phyloP scores from a whole-genome alignment of 106 monocot genomes.

The Allium fistulosum region DNA sequence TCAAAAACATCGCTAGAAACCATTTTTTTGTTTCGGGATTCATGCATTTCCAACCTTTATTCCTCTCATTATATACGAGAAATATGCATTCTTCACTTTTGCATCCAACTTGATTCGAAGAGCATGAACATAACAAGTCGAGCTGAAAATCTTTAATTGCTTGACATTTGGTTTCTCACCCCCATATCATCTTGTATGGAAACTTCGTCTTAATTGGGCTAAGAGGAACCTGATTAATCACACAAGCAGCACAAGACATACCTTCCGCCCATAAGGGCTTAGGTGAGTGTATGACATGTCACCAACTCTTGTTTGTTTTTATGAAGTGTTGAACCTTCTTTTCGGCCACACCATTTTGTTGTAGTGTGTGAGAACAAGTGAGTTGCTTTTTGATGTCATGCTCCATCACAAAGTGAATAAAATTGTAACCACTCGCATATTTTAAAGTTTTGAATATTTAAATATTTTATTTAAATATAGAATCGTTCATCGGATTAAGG shows the following conservation, averaged over 20 bases:
- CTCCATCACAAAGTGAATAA: neutral
- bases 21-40: too few species aligned
- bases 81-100: too few species aligned
- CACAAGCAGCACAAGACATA: neutral
- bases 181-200: too few species aligned
- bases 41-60: too few species aligned
- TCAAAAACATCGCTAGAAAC: too few species aligned
- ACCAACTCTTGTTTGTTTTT: conserved; percentile 1
- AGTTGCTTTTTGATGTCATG: neutral
- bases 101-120: too few species aligned
- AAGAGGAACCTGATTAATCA: neutral
- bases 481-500: neutral
- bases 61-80: too few species aligned
- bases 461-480: too few species aligned
- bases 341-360: neutral
- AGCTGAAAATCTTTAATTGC: too few species aligned
- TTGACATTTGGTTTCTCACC: too few species aligned
- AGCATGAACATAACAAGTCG: too few species aligned
- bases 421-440: neutral
- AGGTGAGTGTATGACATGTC: neutral
- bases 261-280: neutral
- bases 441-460: neutral
- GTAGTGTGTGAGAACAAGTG: neutral
- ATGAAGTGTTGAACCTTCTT: neutral
- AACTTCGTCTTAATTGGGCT: neutral